Base-by-base conservation (phyloP, 2,329 filamentous ascomycete genomes). In the Colletotrichum incanum region DNA sequence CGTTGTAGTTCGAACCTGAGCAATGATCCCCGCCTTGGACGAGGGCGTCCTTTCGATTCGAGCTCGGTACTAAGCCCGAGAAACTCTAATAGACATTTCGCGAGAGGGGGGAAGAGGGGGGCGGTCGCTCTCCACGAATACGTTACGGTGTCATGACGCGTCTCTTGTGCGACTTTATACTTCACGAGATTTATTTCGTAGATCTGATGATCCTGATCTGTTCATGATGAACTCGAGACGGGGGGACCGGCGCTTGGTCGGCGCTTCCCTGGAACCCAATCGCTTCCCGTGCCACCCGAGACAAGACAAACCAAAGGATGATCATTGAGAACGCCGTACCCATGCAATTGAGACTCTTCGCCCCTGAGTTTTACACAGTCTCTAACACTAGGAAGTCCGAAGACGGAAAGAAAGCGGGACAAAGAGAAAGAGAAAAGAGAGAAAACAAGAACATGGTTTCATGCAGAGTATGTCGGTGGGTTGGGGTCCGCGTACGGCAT, bases 401-500 rank as follows among this genome's bases (percentile, higher is more conserved):
- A n/a, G 50, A 55, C 16, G 8, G n/a, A 47, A 47, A 54, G 16
- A 28, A 45, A n/a, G 18, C 9, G 8, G n/a, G 18, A n/a, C 6
- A 34, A 11, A n/a, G 34, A 18, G 8, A 14, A 55, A n/a, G 11
- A 6, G 20, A 37, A 11, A 37, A 1, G 2, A 11, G 18, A 9
- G 26, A 39, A 26, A 23, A 56, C 23, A 5, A 58, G 23, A 4
- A 41, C 39, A 20, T 11, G 14, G 12, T 16, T 28, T 73, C 64
- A 74, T 50, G 64, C 72, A 50, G 70, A 70, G 69, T 82, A 82
- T 16, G 76, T 69, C 8, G 80, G 79, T 5, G 80, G 81, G 31
- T 76, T 69, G 49, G 71, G 69, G 26, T 80, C 76, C 1, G 72
- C 63, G 11, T 59, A 50, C 39, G 74, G 20, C 60, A 68, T 58